Evolutionary conservation across 148 eudicot species (phyloP), one percentile per base, ranked within the genome.

Genomic region (Spergularia bocconei): DNA sequence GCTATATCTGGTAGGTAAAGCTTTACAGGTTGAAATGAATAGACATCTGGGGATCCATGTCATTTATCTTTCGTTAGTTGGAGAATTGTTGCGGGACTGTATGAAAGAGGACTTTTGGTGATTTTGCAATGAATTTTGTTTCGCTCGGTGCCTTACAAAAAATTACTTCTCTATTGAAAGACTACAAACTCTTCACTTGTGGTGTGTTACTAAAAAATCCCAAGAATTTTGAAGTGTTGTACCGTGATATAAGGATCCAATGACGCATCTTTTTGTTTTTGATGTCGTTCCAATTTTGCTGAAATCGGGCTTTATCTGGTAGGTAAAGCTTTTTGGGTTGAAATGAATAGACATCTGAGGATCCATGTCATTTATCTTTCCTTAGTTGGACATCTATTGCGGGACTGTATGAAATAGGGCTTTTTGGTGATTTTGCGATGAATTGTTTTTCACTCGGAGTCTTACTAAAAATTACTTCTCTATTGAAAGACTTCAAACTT

Each of bases 281-380:
- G 74, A 44, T 79, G 54, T 83, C 80, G 85, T 79, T 83, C 85
- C 85, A 83, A 83, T 79, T 76, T 80, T 80, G 69, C n/a, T n/a
- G n/a, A n/a, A n/a, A n/a, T n/a, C n/a, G 57, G 66, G 80, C 78
- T 79, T 56, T 79, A 61, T 70, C 66, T 15, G 54, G 29, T 21
- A 38, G 69, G 67, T 67, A 64, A 75, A 78, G 81, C 79, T 76
- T 58, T 55, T 33, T 69, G 63, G 75, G 85, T 15, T 69, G 85
- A 83, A 55, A 68, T 52, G 78, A 79, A 83, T 78, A 73, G 80
- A 83, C 80, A 72, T 72, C 80, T 83, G 85, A 83, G 82, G 85
- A 79, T 83, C 78, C 12, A 44, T 67, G 52, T 5, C 17, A 63
- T 66, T 33, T 63, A n/a, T 8, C 11, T 60, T 39, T 70, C 41